Conservation (phyloP, 2,329 filamentous ascomycete genomes). For the Metarhizium album region DNA sequence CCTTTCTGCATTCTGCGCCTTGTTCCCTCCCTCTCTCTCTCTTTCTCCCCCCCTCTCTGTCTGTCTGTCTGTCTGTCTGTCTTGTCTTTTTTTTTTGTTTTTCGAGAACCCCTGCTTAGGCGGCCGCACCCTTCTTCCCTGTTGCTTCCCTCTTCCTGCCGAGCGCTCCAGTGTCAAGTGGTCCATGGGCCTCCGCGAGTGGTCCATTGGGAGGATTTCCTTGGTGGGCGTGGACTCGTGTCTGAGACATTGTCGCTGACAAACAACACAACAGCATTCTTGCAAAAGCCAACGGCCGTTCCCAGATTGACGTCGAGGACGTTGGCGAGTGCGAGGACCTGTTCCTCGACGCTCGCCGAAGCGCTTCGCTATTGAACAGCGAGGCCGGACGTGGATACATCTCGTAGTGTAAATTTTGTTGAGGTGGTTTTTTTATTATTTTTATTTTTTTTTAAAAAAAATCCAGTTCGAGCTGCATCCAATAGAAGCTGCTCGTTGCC, state of each 20-base stretch:
- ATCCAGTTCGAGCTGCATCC: neutral
- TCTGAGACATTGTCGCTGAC: constrained; percentile 24
- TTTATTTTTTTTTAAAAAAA: neutral
- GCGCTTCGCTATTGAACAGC: constrained; percentile 56
- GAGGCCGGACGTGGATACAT: constrained; percentile 57
- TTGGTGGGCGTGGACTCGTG: constrained; percentile 1
- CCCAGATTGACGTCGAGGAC: constrained; percentile 66
- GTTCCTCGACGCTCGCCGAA: constrained; percentile 73
- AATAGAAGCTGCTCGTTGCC: neutral
- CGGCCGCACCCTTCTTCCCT: neutral
- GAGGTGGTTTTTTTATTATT: neutral
- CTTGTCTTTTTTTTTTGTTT: neutral
- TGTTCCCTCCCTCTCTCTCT: no score
- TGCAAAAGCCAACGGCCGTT: constrained; percentile 70
- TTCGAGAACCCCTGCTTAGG: neutral
- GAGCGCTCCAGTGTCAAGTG: neutral
- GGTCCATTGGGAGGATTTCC: neutral
- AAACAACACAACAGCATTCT: constrained; percentile 53
- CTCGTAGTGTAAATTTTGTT: constrained; percentile 25
- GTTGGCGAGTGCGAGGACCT: constrained; percentile 73
- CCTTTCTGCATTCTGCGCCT: neutral
- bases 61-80: no score
- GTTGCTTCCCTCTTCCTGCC: neutral
- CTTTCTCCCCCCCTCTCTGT: no score
- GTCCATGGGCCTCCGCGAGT: neutral